These are phyloP conservation scores for Rhododendron ovatum DNA, from an alignment of 148 eudicot species.

Conservation along the genomic window DNA sequence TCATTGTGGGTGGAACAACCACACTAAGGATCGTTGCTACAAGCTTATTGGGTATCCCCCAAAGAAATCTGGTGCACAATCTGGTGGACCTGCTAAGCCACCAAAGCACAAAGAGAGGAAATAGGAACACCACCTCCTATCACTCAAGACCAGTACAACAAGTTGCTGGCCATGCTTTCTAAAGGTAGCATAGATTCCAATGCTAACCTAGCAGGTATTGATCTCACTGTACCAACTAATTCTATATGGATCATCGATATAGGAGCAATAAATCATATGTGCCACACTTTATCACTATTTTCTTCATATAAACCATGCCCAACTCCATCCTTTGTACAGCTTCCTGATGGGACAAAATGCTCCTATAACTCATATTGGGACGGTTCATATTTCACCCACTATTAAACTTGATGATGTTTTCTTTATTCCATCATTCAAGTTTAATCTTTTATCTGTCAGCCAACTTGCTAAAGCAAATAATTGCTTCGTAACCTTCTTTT, in stretches of 20 bases:
- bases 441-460: background rate
- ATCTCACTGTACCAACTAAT: background rate
- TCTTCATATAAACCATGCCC: background rate
- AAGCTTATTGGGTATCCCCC: background rate
- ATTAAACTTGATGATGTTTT: background rate
- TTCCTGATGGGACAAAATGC: background rate
- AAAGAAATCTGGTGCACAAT: background rate
- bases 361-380: background rate
- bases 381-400: background rate
- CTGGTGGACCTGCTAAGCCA: background rate
- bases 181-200: no score
- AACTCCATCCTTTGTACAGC: background rate
- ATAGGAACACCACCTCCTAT: no score
- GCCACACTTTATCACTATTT: background rate
- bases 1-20: background rate
- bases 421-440: background rate
- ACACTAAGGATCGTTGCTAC: background rate
- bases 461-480: background rate
- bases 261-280: background rate
- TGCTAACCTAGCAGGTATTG: no score
- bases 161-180: background rate
- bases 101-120: no score
- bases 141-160: no score
- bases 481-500: background rate
- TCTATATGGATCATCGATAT: background rate